phyloP scores from a whole-genome alignment of 2,329 filamentous ascomycete genomes.

The Curvularia verruculosa region DNA sequence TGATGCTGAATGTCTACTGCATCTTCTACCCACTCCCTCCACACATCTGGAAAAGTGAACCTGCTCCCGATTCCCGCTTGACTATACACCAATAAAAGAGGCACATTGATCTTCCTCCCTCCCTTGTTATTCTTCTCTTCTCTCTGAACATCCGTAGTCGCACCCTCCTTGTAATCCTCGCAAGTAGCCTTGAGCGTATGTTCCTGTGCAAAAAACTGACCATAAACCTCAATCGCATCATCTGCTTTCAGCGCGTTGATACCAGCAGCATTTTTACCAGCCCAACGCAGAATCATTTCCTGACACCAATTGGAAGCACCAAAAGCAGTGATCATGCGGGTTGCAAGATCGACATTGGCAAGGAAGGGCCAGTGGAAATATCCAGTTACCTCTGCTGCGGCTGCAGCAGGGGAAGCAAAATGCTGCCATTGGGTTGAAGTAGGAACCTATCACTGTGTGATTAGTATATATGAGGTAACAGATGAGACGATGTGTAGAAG shows the following conservation, averaged over 20 bases:
- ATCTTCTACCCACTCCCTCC: background rate
- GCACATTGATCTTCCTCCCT: conserved; percentile 54
- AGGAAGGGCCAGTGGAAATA: background rate
- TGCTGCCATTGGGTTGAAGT: background rate
- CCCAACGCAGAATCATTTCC: background rate
- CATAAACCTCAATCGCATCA: background rate
- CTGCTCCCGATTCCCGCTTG: conserved; percentile 51
- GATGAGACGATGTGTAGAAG: background rate
- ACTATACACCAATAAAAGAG: conserved; percentile 60
- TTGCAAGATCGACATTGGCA: background rate
- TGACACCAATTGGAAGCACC: background rate
- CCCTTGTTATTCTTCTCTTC: conserved; percentile 51
- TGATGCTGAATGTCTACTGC: background rate
- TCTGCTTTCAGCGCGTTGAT: background rate
- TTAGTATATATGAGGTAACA: background rate
- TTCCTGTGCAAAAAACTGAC: background rate
- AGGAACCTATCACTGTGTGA: background rate
- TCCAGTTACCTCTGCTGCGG: background rate
- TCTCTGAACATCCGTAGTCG: conserved; percentile 60
- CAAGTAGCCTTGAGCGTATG: background rate
- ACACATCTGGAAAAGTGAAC: background rate
- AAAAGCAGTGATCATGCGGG: background rate
- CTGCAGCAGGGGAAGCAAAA: background rate
- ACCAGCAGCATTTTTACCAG: background rate
- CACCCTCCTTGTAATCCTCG: conserved; percentile 32